Evolutionary conservation across 2,329 filamentous ascomycete genomes (phyloP).

Genomic region (Aspergillus sclerotialis): DNA sequence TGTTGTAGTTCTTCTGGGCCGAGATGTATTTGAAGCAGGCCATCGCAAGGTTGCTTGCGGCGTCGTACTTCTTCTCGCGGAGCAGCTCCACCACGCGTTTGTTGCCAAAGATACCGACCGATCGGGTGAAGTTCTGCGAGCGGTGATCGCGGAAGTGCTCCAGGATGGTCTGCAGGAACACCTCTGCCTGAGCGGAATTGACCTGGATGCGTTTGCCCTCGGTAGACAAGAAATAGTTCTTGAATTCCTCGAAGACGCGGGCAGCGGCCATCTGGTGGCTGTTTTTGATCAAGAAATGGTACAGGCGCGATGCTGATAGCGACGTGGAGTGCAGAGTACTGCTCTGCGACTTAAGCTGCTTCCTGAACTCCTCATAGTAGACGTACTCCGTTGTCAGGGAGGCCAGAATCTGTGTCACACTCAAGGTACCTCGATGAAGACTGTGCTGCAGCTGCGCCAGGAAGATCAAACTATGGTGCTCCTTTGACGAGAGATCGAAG

Average conservation of each 20-base stretch:
- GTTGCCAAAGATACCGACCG: conserved; percentile 29
- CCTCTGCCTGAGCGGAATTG: conserved; percentile 19
- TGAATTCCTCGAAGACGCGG: conserved; percentile 24
- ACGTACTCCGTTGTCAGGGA: conserved; percentile 38
- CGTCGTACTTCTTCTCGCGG: conserved; percentile 20
- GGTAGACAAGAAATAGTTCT: conserved; percentile 24
- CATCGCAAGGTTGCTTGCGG: conserved; percentile 27
- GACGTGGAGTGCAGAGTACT: conserved; percentile 31
- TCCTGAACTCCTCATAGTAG: conserved; percentile 35
- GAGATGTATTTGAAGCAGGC: conserved; percentile 28
- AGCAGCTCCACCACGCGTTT: conserved; percentile 21
- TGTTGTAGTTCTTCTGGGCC: conserved; percentile 21
- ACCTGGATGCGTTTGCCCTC: conserved; percentile 24
- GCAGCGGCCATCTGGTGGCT: conserved; percentile 16
- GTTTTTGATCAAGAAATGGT: conserved; percentile 22
- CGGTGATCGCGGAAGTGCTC: conserved; percentile 27
- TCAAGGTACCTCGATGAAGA: conserved; percentile 18
- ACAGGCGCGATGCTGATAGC: conserved; percentile 26
- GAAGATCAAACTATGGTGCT: conserved; percentile 35
- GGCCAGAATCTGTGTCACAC: conserved; percentile 37
- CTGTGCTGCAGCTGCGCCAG: conserved; percentile 41
- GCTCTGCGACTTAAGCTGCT: conserved; percentile 30
- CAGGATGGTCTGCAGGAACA: conserved; percentile 26
- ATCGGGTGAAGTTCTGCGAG: conserved; percentile 28
- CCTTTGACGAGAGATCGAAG: conserved; percentile 29